These are phyloP conservation scores for Hypoxylon rubiginosum DNA, from an alignment of 2,329 filamentous ascomycete genomes.

Conservation along the genomic window DNA sequence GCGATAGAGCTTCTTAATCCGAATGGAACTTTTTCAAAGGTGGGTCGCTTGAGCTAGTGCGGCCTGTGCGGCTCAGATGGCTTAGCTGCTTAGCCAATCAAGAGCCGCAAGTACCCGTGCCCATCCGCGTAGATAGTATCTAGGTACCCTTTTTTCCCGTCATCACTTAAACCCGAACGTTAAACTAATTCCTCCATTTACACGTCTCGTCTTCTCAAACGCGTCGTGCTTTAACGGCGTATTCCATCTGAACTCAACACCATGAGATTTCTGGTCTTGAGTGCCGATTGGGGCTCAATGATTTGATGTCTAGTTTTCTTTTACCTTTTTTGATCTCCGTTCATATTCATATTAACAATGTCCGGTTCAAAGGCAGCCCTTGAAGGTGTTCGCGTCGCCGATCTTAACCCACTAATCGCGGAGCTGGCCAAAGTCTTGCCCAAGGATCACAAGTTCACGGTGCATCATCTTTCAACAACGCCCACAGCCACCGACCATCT, in stretches of 20 bases:
- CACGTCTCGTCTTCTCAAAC: conserved; percentile 24
- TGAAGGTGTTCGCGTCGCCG: conserved; percentile 30
- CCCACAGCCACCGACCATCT: conserved; percentile 81
- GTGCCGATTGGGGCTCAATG: conserved; percentile 26
- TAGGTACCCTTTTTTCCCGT: not conserved
- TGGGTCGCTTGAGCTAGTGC: conserved; percentile 24
- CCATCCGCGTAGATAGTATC: not conserved
- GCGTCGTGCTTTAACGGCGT: conserved; percentile 17
- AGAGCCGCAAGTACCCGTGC: not conserved
- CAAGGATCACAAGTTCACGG: conserved; percentile 69
- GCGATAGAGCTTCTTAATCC: conserved; percentile 2
- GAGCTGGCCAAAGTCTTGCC: conserved; percentile 67
- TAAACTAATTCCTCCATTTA: conserved; percentile 16
- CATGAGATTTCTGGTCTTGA: conserved; percentile 14
- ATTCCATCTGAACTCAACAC: not conserved
- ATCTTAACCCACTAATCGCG: conserved; percentile 53
- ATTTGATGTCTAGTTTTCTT: not conserved
- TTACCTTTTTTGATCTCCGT: conserved; percentile 1
- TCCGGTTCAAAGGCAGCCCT: conserved; percentile 26
- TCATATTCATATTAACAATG: conserved; percentile 29
- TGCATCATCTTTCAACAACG: conserved; percentile 90
- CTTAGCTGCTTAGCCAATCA: conserved; percentile 36
- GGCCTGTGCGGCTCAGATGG: no score
- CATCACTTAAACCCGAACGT: no score
- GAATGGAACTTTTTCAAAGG: conserved; percentile 35